Conservation (phyloP, 352 stramenopile species). For the Phytophthora constricta region DNA sequence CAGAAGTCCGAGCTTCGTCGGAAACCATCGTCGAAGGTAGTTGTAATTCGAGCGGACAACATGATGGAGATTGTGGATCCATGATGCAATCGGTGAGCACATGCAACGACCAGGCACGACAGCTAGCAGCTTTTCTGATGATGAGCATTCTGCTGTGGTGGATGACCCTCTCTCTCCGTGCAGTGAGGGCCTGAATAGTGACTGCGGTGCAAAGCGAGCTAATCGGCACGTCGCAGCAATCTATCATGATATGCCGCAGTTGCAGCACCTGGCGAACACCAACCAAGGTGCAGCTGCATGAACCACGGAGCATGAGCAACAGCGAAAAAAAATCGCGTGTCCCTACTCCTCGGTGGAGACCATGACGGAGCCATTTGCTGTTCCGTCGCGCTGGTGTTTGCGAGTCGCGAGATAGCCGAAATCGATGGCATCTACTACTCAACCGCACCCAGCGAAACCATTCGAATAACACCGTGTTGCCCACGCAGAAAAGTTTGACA, state of each 20-base stretch:
- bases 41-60: not conserved
- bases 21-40: conserved; percentile 2
- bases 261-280: conserved; percentile 3
- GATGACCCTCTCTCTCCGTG: not conserved
- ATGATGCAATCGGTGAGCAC: not conserved
- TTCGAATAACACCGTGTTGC: conserved; percentile 20
- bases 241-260: not conserved
- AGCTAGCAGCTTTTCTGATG: not conserved
- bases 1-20: conserved; percentile 14
- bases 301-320: conserved; percentile 3
- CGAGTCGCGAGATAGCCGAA: conserved; percentile 30
- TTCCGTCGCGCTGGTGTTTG: conserved; percentile 24
- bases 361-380: conserved; percentile 49
- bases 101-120: conserved; percentile 17
- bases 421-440: conserved; percentile 34
- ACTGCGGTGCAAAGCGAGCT: not conserved
- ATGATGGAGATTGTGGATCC: too few species aligned
- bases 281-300: conserved; percentile 3
- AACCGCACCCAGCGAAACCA: conserved; percentile 18
- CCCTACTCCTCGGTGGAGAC: conserved; percentile 44
- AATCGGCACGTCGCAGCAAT: not conserved
- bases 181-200: not conserved
- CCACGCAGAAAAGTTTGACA: conserved; percentile 21
- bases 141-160: not conserved
- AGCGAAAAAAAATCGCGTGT: conserved; percentile 27